phyloP scores from a whole-genome alignment of 345 rosid species.

The Rubroshorea leprosula region DNA sequence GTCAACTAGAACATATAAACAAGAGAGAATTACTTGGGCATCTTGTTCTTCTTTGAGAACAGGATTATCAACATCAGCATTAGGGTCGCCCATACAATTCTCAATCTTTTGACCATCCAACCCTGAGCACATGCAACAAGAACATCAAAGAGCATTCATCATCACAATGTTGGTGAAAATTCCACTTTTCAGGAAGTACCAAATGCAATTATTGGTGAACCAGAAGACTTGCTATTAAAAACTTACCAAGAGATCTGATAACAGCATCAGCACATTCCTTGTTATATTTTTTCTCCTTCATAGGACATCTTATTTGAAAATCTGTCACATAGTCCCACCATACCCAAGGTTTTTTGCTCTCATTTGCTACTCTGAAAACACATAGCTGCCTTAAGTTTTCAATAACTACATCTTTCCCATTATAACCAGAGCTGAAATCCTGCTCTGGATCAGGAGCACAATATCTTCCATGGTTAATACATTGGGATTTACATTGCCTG shows the following conservation, averaged over 20 bases:
- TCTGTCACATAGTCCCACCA: conserved; percentile 99
- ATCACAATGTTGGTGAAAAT: not conserved
- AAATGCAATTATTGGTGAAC: not conserved
- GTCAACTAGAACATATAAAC: not conserved
- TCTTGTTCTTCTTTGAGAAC: conserved; percentile 90
- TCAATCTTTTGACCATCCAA: conserved; percentile 72
- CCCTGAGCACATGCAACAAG: conserved; percentile 36
- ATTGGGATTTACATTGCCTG: conserved; percentile 88
- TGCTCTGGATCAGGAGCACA: conserved; percentile 99
- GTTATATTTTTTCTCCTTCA: conserved; percentile 90
- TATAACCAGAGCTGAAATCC: conserved; percentile 84
- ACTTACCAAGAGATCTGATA: conserved; percentile 70
- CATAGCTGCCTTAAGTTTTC: conserved; percentile 94
- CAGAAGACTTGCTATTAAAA: conserved; percentile 1
- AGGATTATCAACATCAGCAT: conserved; percentile 72
- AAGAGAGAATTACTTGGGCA: conserved; percentile 61
- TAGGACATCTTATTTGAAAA: conserved; percentile 92
- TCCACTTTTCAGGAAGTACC: not conserved
- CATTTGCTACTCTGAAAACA: conserved; percentile 77
- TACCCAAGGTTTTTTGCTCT: conserved; percentile 73
- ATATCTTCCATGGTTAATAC: conserved; percentile 91
- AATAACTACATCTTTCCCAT: conserved; percentile 87
- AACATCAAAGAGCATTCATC: conserved; percentile 1
- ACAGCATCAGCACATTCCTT: conserved; percentile 76
- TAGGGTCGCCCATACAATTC: conserved; percentile 86